Evolutionary conservation across 768 basidiomycete genomes (phyloP), one percentile per base, ranked within the genome.

Genomic region (Hygrocybe punicea): DNA sequence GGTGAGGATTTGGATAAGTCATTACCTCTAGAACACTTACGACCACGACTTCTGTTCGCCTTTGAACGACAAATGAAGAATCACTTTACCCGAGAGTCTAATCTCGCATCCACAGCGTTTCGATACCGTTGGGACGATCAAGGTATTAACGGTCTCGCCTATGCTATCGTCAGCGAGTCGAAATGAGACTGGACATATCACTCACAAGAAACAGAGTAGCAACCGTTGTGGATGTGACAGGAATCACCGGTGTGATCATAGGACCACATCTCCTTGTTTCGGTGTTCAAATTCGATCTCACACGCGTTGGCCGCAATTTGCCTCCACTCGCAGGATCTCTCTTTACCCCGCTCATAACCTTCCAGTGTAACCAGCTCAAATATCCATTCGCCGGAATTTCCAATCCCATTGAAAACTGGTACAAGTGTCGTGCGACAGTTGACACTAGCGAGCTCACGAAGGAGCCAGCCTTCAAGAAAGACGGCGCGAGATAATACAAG

Each of bases 401-500:
- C 51, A 40, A 51, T 49, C 14, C 62, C 61, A 25, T 49, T 50
- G 60, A 60, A 63, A 35, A 59, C 21, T 29, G 62, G 55, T 33
- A 62, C 51, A 21, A 60, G 25, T 24, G 53, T 54, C n/a, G 54
- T 55, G 51, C 51, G 48, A n/a, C 46, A 42, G 47, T 63, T 63
- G 46, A 63, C 37, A 17, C 40, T 14, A 16, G 54, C 39, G 16
- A 63, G 54, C 21, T 29, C 29, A 16, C 40, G 35, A 13, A 63
- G 51, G 2, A 63, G 53, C 19, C 62, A 57, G 24, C 50, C 54
- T 25, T 63, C 58, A 33, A 63, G 62, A 58, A 62, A 63, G 21
- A 46, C 49, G 21, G 45, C 54, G 40, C 58, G 49, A n/a, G 62
- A 62, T 19, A 63, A 23, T 21, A 51, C 53, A 16, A 63, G 46